A percentile compares a stretch with the other conserved stretches of the same genome.
phyloP scores from a whole-genome alignment of 768 basidiomycete genomes.

The Clitopilus hobsonii region DNA sequence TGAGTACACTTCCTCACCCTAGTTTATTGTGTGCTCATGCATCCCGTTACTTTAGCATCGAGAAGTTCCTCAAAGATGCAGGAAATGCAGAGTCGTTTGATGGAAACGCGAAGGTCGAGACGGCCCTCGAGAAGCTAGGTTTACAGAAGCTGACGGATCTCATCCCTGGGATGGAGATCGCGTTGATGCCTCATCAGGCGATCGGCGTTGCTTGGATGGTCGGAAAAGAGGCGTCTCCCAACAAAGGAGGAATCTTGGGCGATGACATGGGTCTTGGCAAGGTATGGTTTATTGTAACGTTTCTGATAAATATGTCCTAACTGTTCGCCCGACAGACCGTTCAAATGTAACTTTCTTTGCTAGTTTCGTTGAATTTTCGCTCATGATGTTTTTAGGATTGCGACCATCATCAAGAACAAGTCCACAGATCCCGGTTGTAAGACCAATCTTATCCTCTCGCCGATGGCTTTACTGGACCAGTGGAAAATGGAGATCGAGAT shows the following conservation, averaged over 20 bases:
- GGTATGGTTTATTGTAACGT: conserved; percentile 20
- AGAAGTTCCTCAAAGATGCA: conserved; percentile 48
- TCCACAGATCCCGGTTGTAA: conserved; percentile 47
- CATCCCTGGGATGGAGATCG: conserved; percentile 55
- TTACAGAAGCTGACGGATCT: conserved; percentile 41
- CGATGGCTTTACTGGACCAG: conserved; percentile 61
- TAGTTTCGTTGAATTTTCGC: too few species aligned
- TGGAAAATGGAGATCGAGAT: conserved; percentile 60
- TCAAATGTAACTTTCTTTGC: too few species aligned
- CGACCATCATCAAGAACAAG: conserved; percentile 50
- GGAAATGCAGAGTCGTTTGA: conserved; percentile 58
- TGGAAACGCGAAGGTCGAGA: conserved; percentile 52
- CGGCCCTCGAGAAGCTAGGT: conserved; percentile 49
- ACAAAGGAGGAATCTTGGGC: conserved; percentile 45
- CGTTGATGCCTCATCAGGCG: conserved; percentile 65
- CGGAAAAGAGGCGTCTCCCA: conserved; percentile 34
- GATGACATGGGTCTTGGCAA: conserved; percentile 65
- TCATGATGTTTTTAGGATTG: conserved; percentile 38
- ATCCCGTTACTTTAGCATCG: conserved; percentile 31
- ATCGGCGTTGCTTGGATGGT: conserved; percentile 64
- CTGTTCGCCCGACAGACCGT: conserved; percentile 32
- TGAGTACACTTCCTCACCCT: conserved; percentile 20
- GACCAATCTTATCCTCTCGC: conserved; percentile 65
- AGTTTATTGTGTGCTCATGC: not conserved
- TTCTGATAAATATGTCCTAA: conserved; percentile 2